phyloP scores from a whole-genome alignment of 75 land plant species.

The Sequoiadendron giganteum region DNA sequence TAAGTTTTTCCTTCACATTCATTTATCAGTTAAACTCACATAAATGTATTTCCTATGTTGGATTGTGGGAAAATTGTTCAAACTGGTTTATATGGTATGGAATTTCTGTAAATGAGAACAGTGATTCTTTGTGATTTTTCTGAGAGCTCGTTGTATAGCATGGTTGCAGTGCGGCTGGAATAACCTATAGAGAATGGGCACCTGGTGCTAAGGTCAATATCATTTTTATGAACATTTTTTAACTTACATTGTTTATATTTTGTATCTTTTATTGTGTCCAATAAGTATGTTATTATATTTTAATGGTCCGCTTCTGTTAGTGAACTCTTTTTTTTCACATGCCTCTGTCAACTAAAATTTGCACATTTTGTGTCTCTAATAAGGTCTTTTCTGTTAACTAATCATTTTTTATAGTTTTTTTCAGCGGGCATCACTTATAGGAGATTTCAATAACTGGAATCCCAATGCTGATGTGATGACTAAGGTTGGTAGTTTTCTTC shows the following conservation, averaged over 20 bases:
- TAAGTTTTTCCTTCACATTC: slow-evolving; percentile 4
- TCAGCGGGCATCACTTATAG: slow-evolving; percentile 78
- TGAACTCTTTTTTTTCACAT: not conserved
- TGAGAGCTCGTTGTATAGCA: slow-evolving; percentile 9
- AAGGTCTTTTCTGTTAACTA: not conserved
- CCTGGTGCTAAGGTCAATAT: slow-evolving; percentile 84
- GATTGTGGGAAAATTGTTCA: not conserved
- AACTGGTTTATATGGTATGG: not conserved
- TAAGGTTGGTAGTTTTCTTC: slow-evolving; percentile 39
- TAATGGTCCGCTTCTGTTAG: not conserved
- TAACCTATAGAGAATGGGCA: slow-evolving; percentile 94
- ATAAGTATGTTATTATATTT: not conserved
- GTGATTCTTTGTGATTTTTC: not conserved
- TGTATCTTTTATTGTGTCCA: not conserved
- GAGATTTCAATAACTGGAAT: slow-evolving; percentile 94
- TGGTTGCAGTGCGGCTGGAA: slow-evolving; percentile 59
- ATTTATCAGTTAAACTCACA: not conserved
- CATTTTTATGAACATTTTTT: not conserved
- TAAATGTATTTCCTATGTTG: not conserved
- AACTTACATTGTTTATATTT: not conserved
- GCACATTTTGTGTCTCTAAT: not conserved
- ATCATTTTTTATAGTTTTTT: slow-evolving; percentile 8
- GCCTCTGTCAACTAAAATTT: slow-evolving; percentile 2
- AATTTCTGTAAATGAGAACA: not conserved
- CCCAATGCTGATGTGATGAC: slow-evolving; percentile 91